These are phyloP conservation scores for Cladorrhinum samala DNA, from an alignment of 495 filamentous ascomycete species.

Conservation along the genomic window DNA sequence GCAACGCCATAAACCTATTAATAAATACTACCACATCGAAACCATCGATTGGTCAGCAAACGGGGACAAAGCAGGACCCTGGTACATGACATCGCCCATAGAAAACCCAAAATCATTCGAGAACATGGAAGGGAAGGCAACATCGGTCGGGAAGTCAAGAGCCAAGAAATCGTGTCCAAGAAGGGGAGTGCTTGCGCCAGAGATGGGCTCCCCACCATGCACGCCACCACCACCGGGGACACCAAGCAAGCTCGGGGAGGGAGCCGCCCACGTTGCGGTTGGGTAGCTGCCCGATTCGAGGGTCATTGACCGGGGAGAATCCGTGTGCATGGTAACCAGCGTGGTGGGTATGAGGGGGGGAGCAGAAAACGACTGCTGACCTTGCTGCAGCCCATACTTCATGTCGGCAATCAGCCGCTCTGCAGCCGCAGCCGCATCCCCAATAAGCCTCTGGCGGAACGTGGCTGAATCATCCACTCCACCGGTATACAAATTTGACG, in stretches of 20 bases:
- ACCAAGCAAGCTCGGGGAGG: not conserved
- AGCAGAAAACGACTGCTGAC: not conserved
- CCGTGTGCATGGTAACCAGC: not conserved
- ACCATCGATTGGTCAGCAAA: not conserved
- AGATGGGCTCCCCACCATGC: not conserved
- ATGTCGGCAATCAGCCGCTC: constrained; percentile 7
- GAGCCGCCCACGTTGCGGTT: not conserved
- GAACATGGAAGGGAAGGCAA: not conserved
- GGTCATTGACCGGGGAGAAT: not conserved
- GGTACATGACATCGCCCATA: not conserved
- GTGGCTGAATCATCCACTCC: not conserved
- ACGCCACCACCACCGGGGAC: no score
- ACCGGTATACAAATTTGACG: constrained; percentile 5
- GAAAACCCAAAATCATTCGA: not conserved
- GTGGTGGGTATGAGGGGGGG: not conserved
- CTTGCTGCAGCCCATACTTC: constrained; percentile 6
- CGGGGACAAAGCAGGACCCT: not conserved
- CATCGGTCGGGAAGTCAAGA: not conserved
- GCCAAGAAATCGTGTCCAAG: constrained; percentile 3
- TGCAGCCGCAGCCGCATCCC: constrained; percentile 4
- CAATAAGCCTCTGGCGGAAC: constrained; percentile 1
- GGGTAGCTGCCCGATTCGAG: not conserved
- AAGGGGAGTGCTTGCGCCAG: constrained; percentile 1
- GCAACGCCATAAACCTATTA: no score
- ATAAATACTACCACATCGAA: not conserved